These are phyloP conservation scores for Boletus edulis DNA, from an alignment of 768 basidiomycete genomes.

Conservation along the genomic window DNA sequence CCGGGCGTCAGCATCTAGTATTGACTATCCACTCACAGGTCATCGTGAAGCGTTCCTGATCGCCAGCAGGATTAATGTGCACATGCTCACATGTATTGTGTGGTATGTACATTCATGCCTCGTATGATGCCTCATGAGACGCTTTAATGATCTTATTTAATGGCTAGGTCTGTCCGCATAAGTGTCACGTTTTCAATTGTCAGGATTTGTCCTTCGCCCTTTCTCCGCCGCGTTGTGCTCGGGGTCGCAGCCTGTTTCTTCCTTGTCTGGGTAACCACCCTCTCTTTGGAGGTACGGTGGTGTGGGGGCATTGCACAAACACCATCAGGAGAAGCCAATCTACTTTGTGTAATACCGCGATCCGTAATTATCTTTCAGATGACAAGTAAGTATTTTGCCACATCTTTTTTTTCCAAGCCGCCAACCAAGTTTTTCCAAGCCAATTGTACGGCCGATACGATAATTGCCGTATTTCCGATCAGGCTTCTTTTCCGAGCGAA, in stretches of 20 bases:
- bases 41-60: neutral
- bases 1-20: neutral
- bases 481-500: constrained; percentile 16
- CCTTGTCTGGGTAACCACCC: constrained; percentile 1
- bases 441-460: constrained; percentile 2
- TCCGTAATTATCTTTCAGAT: constrained; percentile 4
- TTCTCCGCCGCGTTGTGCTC: neutral
- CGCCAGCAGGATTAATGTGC: neutral
- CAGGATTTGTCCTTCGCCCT: neutral
- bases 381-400: neutral
- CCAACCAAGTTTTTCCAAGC: too few species aligned
- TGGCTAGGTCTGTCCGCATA: constrained; percentile 18
- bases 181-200: constrained; percentile 15
- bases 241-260: neutral
- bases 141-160: neutral
- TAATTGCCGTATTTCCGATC: neutral
- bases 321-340: neutral
- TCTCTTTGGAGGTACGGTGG: constrained; percentile 10
- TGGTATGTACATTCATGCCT: constrained; percentile 6
- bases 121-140: neutral
- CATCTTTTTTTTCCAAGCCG: too few species aligned
- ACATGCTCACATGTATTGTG: constrained; percentile 7
- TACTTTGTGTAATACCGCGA: neutral
- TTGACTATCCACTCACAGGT: constrained; percentile 1
- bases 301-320: neutral